These are phyloP conservation scores for Naematelia aurantialba DNA, from an alignment of 768 basidiomycete species.

Conservation along the genomic window DNA sequence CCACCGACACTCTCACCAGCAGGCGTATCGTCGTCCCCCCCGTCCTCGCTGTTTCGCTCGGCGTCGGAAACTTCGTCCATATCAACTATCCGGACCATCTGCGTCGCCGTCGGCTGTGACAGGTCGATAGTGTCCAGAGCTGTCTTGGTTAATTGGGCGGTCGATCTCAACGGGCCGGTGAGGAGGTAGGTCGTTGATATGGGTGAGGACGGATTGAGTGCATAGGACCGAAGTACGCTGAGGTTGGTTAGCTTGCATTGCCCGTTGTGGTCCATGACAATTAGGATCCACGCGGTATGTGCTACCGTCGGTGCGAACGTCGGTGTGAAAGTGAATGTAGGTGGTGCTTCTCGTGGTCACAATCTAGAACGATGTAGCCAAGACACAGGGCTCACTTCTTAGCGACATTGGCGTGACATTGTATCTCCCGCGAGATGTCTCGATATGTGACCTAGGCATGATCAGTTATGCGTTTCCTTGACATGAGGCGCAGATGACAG, in stretches of 20 bases:
- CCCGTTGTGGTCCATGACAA: background rate
- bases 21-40: conserved; percentile 13
- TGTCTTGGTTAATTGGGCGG: conserved; percentile 21
- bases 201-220: background rate
- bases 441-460: conserved; percentile 38
- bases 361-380: background rate
- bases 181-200: conserved; percentile 33
- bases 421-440: conserved; percentile 36
- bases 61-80: conserved; percentile 41
- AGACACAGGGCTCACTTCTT: conserved; percentile 40
- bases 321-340: background rate
- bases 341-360: background rate
- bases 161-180: conserved; percentile 26
- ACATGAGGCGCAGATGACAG: background rate
- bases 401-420: conserved; percentile 40
- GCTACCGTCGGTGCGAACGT: background rate
- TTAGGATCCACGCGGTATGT: background rate
- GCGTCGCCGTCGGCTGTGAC: conserved; percentile 9
- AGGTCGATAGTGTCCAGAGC: conserved; percentile 16
- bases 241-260: background rate
- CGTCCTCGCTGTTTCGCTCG: conserved; percentile 38
- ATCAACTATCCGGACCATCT: conserved; percentile 33
- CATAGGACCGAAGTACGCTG: conserved; percentile 1
- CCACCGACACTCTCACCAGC: conserved; percentile 1
- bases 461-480: background rate